Evolutionary conservation across 176 grass and related monocot genomes (phyloP).

Genomic region (Zoysia pacifica): DNA sequence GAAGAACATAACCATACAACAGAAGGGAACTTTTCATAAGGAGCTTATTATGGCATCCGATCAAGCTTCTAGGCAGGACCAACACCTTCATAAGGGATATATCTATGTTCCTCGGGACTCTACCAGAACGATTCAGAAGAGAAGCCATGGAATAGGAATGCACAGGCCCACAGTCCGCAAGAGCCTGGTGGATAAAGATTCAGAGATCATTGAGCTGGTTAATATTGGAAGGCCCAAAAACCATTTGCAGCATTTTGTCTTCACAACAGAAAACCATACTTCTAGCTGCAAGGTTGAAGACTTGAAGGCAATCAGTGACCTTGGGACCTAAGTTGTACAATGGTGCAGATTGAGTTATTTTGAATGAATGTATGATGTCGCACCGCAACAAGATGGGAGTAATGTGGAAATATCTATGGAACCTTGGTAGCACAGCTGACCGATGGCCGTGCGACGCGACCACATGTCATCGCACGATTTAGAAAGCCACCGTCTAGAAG

Average conservation of each 20-base stretch:
- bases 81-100: constrained; percentile 87
- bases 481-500: constrained; percentile 16
- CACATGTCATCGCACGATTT: neutral
- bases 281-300: constrained; percentile 23
- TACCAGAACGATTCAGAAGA: constrained; percentile 68
- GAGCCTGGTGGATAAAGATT: constrained; percentile 83
- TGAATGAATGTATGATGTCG: constrained; percentile 38
- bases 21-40: constrained; percentile 72
- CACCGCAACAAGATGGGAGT: constrained; percentile 27
- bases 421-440: neutral
- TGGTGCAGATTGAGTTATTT: constrained; percentile 46
- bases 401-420: neutral
- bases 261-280: constrained; percentile 19
- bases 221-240: constrained; percentile 21
- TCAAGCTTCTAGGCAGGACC: constrained; percentile 86
- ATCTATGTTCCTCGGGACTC: constrained; percentile 86
- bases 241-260: constrained; percentile 33
- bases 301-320: constrained; percentile 26
- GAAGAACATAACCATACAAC: constrained; percentile 46
- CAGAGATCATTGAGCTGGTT: constrained; percentile 36
- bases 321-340: constrained; percentile 51
- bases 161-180: constrained; percentile 58
- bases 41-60: constrained; percentile 92
- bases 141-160: constrained; percentile 51
- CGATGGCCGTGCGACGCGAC: neutral